phyloP scores from a whole-genome alignment of 78 protist species.

The Tieghemostelium lacteum region DNA sequence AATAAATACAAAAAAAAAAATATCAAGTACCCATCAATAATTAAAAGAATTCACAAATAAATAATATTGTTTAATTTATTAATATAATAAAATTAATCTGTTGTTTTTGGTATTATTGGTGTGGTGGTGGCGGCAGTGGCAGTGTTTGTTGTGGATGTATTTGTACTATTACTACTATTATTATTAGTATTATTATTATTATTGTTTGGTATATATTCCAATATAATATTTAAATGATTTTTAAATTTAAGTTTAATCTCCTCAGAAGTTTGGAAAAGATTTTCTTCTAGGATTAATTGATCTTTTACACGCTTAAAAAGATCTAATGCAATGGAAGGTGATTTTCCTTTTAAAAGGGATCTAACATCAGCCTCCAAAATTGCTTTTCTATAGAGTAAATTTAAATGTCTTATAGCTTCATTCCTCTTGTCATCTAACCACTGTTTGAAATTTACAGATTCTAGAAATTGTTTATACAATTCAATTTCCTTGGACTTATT shows the following conservation, averaged over 20 bases:
- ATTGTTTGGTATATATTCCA: slow-evolving; percentile 19
- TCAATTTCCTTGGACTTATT: slow-evolving; percentile 61
- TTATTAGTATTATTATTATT: neutral
- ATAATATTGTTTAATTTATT: no score
- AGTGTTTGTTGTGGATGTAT: no score
- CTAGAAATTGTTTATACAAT: slow-evolving; percentile 65
- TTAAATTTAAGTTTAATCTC: slow-evolving; percentile 52
- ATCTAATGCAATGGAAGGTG: slow-evolving; percentile 34
- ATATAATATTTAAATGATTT: slow-evolving; percentile 36
- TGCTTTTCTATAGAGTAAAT: slow-evolving; percentile 42
- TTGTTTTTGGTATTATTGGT: no score
- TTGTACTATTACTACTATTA: no score
- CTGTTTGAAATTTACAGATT: slow-evolving; percentile 58
- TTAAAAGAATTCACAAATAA: no score
- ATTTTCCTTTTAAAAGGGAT: slow-evolving; percentile 20
- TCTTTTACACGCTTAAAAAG: slow-evolving; percentile 51
- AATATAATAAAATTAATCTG: no score
- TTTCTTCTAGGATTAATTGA: slow-evolving; percentile 73
- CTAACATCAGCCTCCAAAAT: slow-evolving; percentile 57
- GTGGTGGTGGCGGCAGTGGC: no score
- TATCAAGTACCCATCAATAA: no score
- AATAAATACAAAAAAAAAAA: no score
- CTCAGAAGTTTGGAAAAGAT: slow-evolving; percentile 55
- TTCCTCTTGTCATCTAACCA: slow-evolving; percentile 72
- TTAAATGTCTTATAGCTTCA: slow-evolving; percentile 59